phyloP scores from a whole-genome alignment of 1,139 yeast species.

The Yamadazyma triangularis region DNA sequence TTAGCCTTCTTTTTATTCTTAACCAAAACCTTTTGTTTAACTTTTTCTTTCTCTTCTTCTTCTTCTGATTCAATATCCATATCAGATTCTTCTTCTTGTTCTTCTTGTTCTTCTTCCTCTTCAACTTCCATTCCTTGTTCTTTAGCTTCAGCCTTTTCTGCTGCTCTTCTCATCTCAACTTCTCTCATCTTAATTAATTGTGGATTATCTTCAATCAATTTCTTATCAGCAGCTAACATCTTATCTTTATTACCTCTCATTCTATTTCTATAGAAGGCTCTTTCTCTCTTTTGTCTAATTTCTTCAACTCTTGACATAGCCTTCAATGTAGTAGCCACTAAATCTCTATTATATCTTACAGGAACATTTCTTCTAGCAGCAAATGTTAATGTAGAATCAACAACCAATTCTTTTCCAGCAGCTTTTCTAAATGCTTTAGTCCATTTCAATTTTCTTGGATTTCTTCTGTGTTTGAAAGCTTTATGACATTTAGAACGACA shows the following conservation, averaged over 20 bases:
- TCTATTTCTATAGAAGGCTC: constrained; percentile 98
- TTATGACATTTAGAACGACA: constrained; percentile 98
- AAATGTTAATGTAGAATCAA: constrained; percentile 92
- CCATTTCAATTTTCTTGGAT: constrained; percentile 98
- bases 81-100: constrained; percentile 39
- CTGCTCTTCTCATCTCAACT: constrained; percentile 79
- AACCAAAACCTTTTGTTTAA: constrained; percentile 72
- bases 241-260: constrained; percentile 96
- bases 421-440: constrained; percentile 99
- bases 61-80: constrained; percentile 30
- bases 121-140: constrained; percentile 48
- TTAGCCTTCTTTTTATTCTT: constrained; percentile 59
- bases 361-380: constrained; percentile 98
- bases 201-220: constrained; percentile 83
- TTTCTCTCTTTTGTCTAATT: constrained; percentile 92
- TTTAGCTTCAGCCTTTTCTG: constrained; percentile 64
- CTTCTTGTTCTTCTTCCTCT: constrained; percentile 36
- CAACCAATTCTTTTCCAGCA: constrained; percentile 98
- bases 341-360: constrained; percentile 93
- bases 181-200: constrained; percentile 89
- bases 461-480: constrained; percentile 96
- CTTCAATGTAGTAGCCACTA: constrained; percentile 87
- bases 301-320: constrained; percentile 97
- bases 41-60: constrained; percentile 34
- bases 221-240: constrained; percentile 80